These are phyloP conservation scores for Colletotrichum eleusines DNA, from an alignment of 2,329 filamentous ascomycete species.

Conservation along the genomic window DNA sequence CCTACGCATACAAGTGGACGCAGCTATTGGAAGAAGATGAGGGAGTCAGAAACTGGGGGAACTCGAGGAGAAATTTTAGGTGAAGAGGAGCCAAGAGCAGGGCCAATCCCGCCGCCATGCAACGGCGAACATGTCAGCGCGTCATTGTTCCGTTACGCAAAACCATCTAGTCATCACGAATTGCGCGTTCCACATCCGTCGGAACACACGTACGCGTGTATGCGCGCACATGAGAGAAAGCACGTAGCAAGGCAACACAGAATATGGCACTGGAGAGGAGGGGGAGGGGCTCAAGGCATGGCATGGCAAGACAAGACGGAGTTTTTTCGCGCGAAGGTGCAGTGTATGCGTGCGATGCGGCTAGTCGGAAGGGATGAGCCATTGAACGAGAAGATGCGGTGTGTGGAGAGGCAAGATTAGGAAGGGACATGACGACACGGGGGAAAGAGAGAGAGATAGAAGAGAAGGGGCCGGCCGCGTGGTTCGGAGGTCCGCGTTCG, in stretches of 20 bases:
- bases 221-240: not conserved
- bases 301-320: not conserved
- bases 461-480: constrained; percentile 5
- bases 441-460: not conserved
- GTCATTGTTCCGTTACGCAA: constrained; percentile 34
- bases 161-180: constrained; percentile 28
- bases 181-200: constrained; percentile 18
- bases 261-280: not conserved
- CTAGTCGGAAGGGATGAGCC: not conserved
- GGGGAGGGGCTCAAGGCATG: not conserved
- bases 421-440: constrained; percentile 10
- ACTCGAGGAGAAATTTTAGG: not conserved
- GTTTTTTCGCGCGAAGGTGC: constrained; percentile 13
- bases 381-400: not conserved
- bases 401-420: not conserved
- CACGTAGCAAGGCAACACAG: not conserved
- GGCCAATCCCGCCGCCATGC: constrained; percentile 38
- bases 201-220: constrained; percentile 12
- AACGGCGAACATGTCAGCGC: no score
- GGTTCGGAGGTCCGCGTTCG: constrained; percentile 11
- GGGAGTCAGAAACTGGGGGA: constrained; percentile 5
- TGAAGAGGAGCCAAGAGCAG: constrained; percentile 20
- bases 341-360: constrained; percentile 33
- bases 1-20: not conserved
- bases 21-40: not conserved